Evolutionary conservation across 1,284 basidiomycete species (phyloP).

Genomic region (Austroboletus niveus): DNA sequence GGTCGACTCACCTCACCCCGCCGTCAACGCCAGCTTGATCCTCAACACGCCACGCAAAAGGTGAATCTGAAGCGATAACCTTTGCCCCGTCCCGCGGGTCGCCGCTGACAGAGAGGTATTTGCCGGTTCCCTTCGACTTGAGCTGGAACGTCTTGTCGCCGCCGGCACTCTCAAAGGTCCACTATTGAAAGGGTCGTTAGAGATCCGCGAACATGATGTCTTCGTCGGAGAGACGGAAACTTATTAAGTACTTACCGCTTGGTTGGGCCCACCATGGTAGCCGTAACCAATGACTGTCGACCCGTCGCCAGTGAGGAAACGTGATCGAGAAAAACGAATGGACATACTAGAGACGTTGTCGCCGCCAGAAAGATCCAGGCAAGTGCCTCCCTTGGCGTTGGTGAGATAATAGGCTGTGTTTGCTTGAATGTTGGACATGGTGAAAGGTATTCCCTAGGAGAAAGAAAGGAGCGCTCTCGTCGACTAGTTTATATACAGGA

Average conservation of each 20-base stretch:
- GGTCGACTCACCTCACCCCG: constrained; percentile 19
- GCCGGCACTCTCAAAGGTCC: constrained; percentile 44
- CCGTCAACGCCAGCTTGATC: constrained; percentile 20
- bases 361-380: constrained; percentile 52
- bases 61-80: constrained; percentile 34
- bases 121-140: constrained; percentile 36
- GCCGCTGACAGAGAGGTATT: constrained; percentile 41
- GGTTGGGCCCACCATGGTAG: constrained; percentile 45
- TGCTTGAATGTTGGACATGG: constrained; percentile 23
- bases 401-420: constrained; percentile 29
- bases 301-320: neutral
- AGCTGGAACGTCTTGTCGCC: constrained; percentile 36
- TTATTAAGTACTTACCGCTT: constrained; percentile 36
- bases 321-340: neutral
- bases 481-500: too few species aligned
- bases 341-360: constrained; percentile 46
- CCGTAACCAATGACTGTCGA: constrained; percentile 49
- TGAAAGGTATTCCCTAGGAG: neutral
- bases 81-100: constrained; percentile 22
- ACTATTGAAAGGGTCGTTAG: constrained; percentile 32
- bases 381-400: constrained; percentile 50
- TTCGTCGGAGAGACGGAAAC: too few species aligned
- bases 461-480: too few species aligned
- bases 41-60: constrained; percentile 43
- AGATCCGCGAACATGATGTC: too few species aligned